Evolutionary conservation across 495 filamentous ascomycete genomes (phyloP), one percentile per base, ranked within the genome.

Genomic region (Penicillium ochrochloron): DNA sequence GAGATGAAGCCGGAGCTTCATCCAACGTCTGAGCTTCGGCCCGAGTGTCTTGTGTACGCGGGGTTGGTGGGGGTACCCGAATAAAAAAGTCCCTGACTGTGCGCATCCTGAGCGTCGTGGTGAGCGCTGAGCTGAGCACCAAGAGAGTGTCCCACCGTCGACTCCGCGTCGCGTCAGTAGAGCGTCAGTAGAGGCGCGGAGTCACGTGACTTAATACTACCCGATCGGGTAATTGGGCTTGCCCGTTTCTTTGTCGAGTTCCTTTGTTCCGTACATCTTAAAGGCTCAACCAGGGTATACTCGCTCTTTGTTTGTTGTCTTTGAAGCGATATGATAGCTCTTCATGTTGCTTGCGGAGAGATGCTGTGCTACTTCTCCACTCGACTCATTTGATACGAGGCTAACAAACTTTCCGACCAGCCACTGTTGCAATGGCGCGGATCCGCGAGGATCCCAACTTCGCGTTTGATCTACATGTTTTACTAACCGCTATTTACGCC

Each of bases 11-110:
- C 19, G 7, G 53, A 21, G n/a, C 17, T 23, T 35, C 33, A 23
- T 39, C 31, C 14, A 29, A 35, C 17, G 10, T n/a, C 17, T 56
- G 53, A 14, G 53, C n/a, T 6, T 37, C 33, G 1, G 12, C 0
- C 1, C 51, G 48, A 17, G n/a, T 5, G 59, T 41, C 8, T 62
- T 58, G 53, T 71, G n/a, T 14, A 1, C n/a, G n/a, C 21, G 6
- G 19, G 2, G 9, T 25, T 23, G 21, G 21, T 12, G 15, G 5
- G 23, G 44, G 44, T 21, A 12, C 19, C 10, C 44, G 44, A 11
- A 12, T 79, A 64, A 85, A 84, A 44, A 74, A 83, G 37, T 74
- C 75, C 1, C 65, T 73, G 25, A 83, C 73, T 23, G 44, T 76
- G 14, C 66, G 67, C 64, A 75, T 73, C 44, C 59, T 73, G 57